A percentile compares a stretch with the other conserved stretches of the same genome.
Conservation (phyloP, 805 yeast genomes). For the Cyberlindnera mrakii region DNA sequence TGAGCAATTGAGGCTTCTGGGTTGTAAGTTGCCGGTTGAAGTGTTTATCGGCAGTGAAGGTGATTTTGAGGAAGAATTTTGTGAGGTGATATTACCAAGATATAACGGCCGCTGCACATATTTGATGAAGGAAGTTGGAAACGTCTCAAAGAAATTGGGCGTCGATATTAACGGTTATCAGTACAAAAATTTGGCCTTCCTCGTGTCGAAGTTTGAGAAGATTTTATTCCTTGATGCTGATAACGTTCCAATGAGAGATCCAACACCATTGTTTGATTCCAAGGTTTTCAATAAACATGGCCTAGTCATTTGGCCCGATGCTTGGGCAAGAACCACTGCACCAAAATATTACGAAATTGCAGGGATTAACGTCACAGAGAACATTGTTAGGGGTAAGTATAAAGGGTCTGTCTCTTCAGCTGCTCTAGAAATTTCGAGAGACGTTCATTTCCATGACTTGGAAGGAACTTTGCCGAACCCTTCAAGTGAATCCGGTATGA, state of each 20-base stretch:
- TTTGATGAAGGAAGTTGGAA: slow-evolving; percentile 49
- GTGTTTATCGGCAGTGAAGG: slow-evolving; percentile 56
- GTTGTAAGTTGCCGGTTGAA: slow-evolving; percentile 64
- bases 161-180: slow-evolving; percentile 56
- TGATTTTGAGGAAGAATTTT: slow-evolving; percentile 65
- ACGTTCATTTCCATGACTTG: slow-evolving; percentile 45
- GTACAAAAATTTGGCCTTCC: slow-evolving; percentile 57
- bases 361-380: slow-evolving; percentile 28
- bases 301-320: slow-evolving; percentile 61
- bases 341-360: slow-evolving; percentile 55
- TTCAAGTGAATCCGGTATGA: slow-evolving; percentile 59
- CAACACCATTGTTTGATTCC: slow-evolving; percentile 44
- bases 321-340: slow-evolving; percentile 63
- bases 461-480: slow-evolving; percentile 58
- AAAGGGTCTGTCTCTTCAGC: slow-evolving; percentile 12
- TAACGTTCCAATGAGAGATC: slow-evolving; percentile 57
- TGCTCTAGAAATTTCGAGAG: slow-evolving; percentile 10
- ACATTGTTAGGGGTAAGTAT: slow-evolving; percentile 30
- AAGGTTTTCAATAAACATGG: slow-evolving; percentile 36
- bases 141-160: slow-evolving; percentile 36
- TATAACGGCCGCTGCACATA: slow-evolving; percentile 60
- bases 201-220: slow-evolving; percentile 65
- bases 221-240: slow-evolving; percentile 69
- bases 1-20: slow-evolving; percentile 53
- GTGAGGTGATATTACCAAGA: slow-evolving; percentile 52